phyloP scores from a whole-genome alignment of 441 rosid genomes.

The Mallotus repandus region DNA sequence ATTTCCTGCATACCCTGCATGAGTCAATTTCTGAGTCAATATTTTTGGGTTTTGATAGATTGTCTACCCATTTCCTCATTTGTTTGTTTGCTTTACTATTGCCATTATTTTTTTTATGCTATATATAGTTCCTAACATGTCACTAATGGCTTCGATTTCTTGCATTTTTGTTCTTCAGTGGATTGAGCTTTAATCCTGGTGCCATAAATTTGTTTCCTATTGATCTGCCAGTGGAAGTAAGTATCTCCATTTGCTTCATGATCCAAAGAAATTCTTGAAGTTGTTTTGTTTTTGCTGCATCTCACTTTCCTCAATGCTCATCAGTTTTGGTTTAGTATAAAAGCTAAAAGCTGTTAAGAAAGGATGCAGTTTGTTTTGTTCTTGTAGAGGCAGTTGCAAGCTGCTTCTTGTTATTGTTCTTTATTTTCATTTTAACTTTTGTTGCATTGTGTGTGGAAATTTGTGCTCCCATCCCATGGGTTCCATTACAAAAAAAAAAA shows the following conservation, averaged over 20 bases:
- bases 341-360: too few relatives aligned
- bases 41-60: not conserved
- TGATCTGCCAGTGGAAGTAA: slow-evolving; percentile 54
- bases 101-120: not conserved
- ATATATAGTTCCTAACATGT: slow-evolving; percentile 1
- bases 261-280: not conserved
- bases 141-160: slow-evolving; percentile 20
- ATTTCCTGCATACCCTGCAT: not conserved
- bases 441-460: not conserved
- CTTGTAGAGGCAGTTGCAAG: not conserved
- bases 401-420: not conserved
- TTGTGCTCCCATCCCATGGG: not conserved
- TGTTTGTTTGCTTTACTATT: not conserved
- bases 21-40: not conserved
- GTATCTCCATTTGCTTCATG: slow-evolving; percentile 27
- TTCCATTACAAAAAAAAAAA: not conserved
- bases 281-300: not conserved
- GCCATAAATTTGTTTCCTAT: slow-evolving; percentile 66
- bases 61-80: not conserved
- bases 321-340: not conserved
- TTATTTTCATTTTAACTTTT: not conserved
- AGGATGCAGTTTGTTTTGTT: not conserved
- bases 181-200: slow-evolving; percentile 52
- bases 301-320: not conserved
- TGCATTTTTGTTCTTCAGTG: slow-evolving; percentile 38